A percentile compares a stretch with the other conserved stretches of the same genome.
These are phyloP conservation scores for Begonia masoniana DNA, from an alignment of 306 rosid genomes.

Conservation along the genomic window DNA sequence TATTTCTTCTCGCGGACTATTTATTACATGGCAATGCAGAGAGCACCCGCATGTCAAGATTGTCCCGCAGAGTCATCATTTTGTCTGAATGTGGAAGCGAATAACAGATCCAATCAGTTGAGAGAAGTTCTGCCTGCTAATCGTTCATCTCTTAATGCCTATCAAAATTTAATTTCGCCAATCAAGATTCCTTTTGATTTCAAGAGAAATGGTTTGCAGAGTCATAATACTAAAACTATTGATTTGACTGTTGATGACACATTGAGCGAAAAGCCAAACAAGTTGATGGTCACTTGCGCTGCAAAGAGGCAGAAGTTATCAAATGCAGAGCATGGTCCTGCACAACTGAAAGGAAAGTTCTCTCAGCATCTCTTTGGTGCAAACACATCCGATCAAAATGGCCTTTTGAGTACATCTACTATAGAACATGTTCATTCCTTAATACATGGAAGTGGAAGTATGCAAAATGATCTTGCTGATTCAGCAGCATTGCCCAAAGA, in stretches of 20 bases:
- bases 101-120: constrained; percentile 17
- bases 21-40: constrained; percentile 31
- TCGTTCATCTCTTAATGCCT: constrained; percentile 52
- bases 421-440: constrained; percentile 22
- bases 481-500: constrained; percentile 20
- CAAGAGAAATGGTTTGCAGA: constrained; percentile 20
- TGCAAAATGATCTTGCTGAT: constrained; percentile 30
- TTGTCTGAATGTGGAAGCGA: constrained; percentile 21
- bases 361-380: constrained; percentile 24
- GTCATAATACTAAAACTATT: constrained; percentile 22
- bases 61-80: constrained; percentile 22
- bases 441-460: constrained; percentile 17
- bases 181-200: constrained; percentile 22
- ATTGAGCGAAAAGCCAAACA: too few relatives aligned
- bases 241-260: constrained; percentile 41
- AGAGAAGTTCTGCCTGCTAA: constrained; percentile 70
- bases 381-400: constrained; percentile 15
- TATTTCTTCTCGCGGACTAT: not conserved
- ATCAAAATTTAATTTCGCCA: constrained; percentile 23
- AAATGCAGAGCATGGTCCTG: constrained; percentile 31
- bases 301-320: constrained; percentile 54
- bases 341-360: constrained; percentile 21
- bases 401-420: constrained; percentile 15
- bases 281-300: constrained; percentile 12
- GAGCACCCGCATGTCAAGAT: constrained; percentile 22